These are phyloP conservation scores for Astrothelium subdiscretum DNA, from an alignment of 495 filamentous ascomycete species.

Conservation along the genomic window DNA sequence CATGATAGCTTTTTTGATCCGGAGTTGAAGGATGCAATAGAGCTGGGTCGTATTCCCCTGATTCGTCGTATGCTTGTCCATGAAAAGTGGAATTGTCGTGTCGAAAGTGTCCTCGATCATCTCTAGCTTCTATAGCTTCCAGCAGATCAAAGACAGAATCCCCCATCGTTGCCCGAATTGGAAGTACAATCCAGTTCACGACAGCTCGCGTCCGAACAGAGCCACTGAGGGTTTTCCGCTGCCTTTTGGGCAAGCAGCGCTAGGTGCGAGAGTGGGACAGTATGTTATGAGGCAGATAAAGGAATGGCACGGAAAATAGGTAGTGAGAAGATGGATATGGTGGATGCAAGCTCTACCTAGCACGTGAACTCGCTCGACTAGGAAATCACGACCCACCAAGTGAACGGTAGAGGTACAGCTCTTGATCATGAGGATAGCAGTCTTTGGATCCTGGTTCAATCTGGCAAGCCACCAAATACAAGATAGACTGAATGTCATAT, in stretches of 20 bases:
- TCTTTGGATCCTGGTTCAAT: too few species aligned
- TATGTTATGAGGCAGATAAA: too few species aligned
- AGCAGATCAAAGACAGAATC: slow-evolving; percentile 12
- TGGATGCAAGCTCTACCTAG: background rate
- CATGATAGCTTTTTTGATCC: background rate
- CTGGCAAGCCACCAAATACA: too few species aligned
- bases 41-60: background rate
- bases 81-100: background rate
- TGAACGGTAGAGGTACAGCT: too few species aligned
- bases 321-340: background rate
- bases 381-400: background rate
- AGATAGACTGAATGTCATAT: too few species aligned
- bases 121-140: background rate
- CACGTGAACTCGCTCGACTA: background rate
- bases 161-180: background rate
- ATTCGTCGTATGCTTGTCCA: background rate
- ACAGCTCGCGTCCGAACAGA: background rate
- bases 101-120: background rate
- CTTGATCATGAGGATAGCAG: too few species aligned
- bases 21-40: background rate
- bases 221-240: background rate
- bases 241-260: background rate
- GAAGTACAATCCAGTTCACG: background rate
- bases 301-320: too few species aligned
- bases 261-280: too few species aligned